Conservation (phyloP, 106 monocot genomes). For the Dioscorea dumetorum region DNA sequence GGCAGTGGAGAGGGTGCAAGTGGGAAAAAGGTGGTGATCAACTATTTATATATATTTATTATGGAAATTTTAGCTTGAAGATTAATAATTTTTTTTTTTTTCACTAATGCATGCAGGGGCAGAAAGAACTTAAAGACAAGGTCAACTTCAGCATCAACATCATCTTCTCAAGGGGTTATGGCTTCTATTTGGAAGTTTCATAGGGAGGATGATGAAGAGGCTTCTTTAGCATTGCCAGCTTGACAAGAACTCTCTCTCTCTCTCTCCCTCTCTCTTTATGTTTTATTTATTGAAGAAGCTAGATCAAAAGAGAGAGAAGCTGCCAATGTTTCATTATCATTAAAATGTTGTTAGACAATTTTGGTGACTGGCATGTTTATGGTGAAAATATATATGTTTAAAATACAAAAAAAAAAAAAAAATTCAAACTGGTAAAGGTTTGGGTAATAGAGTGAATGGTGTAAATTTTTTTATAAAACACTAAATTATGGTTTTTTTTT, state of each 20-base stretch:
- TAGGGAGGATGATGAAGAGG: constrained; percentile 2
- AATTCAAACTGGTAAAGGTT: too few species aligned
- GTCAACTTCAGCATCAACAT: background rate
- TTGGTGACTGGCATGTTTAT: too few species aligned
- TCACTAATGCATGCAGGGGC: background rate
- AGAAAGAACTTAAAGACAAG: background rate
- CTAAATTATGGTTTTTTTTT: too few species aligned
- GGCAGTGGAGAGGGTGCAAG: background rate
- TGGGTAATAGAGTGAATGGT: too few species aligned
- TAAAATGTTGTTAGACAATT: too few species aligned
- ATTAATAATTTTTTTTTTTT: background rate
- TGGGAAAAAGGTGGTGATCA: background rate
- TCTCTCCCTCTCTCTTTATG: too few species aligned
- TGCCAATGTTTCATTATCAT: too few species aligned
- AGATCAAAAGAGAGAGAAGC: too few species aligned
- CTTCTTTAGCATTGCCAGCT: background rate
- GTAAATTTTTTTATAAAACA: too few species aligned
- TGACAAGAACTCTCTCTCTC: background rate
- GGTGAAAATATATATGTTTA: too few species aligned
- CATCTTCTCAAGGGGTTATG: constrained; percentile 1
- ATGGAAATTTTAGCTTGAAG: background rate
- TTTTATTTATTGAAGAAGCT: too few species aligned
- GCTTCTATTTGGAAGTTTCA: constrained; percentile 9
- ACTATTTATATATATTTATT: background rate
- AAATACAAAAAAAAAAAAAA: too few species aligned